Conservation (phyloP, 2,329 filamentous ascomycete species). For the Penicillium glabrum region DNA sequence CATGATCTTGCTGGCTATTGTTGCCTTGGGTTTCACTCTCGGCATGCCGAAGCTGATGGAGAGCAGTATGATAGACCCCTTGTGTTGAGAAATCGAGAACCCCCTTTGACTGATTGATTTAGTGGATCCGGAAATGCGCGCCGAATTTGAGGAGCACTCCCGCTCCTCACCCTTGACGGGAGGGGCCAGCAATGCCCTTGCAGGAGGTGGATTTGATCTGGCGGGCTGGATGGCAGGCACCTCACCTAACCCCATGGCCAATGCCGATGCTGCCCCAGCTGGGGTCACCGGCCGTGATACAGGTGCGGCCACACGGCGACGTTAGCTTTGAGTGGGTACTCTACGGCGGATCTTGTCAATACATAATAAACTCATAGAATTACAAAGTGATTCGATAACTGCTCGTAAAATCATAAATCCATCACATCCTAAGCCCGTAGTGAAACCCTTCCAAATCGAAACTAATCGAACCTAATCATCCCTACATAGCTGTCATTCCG, state of each 20-base stretch:
- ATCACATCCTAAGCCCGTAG: neutral
- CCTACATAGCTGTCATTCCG: neutral
- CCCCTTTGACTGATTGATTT: constrained; percentile 2
- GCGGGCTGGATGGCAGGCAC: constrained; percentile 67
- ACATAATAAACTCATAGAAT: neutral
- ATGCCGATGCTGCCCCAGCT: constrained; percentile 16
- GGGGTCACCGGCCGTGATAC: constrained; percentile 29
- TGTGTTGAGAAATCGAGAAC: neutral
- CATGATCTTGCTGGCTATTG: constrained; percentile 90
- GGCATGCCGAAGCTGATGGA: constrained; percentile 95
- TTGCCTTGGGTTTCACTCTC: constrained; percentile 79
- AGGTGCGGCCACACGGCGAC: constrained; percentile 25
- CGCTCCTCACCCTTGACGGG: constrained; percentile 69
- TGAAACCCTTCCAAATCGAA: neutral
- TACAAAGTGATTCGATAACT: neutral
- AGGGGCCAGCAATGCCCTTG: constrained; percentile 59
- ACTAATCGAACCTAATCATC: neutral
- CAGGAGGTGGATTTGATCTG: constrained; percentile 63
- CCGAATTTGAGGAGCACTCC: constrained; percentile 89
- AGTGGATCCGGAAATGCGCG: constrained; percentile 97
- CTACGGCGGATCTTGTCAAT: neutral
- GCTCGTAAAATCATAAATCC: neutral
- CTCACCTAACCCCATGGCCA: constrained; percentile 27
- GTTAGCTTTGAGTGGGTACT: constrained; percentile 20
- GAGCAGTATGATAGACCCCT: constrained; percentile 68